phyloP scores from a whole-genome alignment of 306 rosid species.

The Urtica urens region DNA sequence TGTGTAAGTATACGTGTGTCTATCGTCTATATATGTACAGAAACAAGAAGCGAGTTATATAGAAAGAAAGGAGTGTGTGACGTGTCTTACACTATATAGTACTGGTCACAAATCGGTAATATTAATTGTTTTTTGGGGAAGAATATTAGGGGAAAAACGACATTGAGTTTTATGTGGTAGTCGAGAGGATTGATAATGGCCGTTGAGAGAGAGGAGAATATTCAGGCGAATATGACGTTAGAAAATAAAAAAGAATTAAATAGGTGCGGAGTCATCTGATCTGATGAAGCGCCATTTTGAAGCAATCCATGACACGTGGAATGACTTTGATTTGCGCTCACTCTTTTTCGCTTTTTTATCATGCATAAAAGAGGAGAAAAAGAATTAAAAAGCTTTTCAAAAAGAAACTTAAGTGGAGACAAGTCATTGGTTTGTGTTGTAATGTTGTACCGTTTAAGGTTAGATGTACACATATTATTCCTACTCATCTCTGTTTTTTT shows the following conservation, averaged over 20 bases:
- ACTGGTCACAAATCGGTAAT: not conserved
- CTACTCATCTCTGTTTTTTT: too few species aligned
- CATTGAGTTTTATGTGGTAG: not conserved
- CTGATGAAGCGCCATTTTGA: conserved; percentile 30
- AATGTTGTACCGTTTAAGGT: too few species aligned
- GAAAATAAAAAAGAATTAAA: too few species aligned
- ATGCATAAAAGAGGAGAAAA: too few species aligned
- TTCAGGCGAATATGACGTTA: conserved; percentile 22
- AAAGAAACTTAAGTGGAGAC: too few species aligned
- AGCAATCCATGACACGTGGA: conserved; percentile 23
- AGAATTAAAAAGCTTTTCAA: too few species aligned
- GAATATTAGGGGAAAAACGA: not conserved
- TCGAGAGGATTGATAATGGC: not conserved
- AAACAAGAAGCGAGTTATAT: not conserved
- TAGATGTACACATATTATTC: too few species aligned
- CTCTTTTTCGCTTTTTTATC: too few species aligned
- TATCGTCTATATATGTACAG: not conserved
- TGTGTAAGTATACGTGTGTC: not conserved
- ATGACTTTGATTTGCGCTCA: too few species aligned
- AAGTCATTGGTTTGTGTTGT: too few species aligned
- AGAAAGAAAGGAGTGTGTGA: not conserved
- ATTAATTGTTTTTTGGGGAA: not conserved
- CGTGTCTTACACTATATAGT: not conserved
- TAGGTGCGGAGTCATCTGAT: conserved; percentile 10
- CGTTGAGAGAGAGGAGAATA: conserved; percentile 27